Evolutionary conservation across 495 filamentous ascomycete species (phyloP), one percentile per base, ranked within the genome.

Genomic region (Hypoxylon intermedium): DNA sequence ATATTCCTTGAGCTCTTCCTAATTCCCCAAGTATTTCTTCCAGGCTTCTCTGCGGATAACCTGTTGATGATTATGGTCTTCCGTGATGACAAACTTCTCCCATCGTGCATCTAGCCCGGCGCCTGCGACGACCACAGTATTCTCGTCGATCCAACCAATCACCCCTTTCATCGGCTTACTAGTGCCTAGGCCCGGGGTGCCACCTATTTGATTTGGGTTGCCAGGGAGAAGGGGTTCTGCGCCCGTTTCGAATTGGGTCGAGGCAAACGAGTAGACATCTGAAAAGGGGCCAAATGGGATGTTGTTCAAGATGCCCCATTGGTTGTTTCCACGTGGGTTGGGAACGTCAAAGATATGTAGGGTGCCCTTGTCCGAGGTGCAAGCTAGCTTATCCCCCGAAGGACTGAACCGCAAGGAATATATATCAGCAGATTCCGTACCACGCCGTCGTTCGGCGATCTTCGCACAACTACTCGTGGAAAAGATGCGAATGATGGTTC

Each of bases 341-440:
- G 76, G 80, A 20, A 82, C 76, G 65, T 97, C 91, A 69, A 97
- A 98, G 34, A 98, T 84, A 74, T 98, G 94, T 13, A 98, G 75
- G 2, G 92, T 98, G 4, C 88, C 91, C 72, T 97, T 98, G 77
- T 98, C 94, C 19, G 92, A 96, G n/a, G 95, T 97, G 46, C 92
- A 92, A 15, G 94, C 94, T 11, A 98, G 80, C 60, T 89, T 77
- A 31, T 80, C 82, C 41, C 87, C 88, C 6, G 85, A 85, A 0
- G 93, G 94, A 24, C 88, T 94, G 68, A 98, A 91, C 19, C 89
- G 86, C 11, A 98, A 77, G 5, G 89, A 92, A 77, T 89, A 97
- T 65, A 98, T 89, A 16, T 84, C 83, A 16, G 94, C 93, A 42
- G 86, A 89, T 64, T 98, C 94, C 21, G 93, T 87, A 18, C 94